phyloP scores from a whole-genome alignment of 2,329 filamentous ascomycete species.

The Beauveria varroae region DNA sequence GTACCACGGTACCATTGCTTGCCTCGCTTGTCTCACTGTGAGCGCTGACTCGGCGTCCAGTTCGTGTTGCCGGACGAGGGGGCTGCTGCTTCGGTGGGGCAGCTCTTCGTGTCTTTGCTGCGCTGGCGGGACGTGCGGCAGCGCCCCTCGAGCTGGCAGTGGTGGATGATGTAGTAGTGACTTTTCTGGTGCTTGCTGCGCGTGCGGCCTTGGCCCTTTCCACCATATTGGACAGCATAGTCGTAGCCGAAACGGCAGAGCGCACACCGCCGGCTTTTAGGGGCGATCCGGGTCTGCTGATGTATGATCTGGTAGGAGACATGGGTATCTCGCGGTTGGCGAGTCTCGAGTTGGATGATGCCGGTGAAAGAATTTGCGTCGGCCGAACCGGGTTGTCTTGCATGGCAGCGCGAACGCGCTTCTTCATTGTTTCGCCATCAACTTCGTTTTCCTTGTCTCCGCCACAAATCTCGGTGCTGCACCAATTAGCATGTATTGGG shows the following conservation, averaged over 20 bases:
- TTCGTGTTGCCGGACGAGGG: slow-evolving; percentile 36
- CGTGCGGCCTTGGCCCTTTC: slow-evolving; percentile 53
- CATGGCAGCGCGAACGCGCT: slow-evolving; percentile 43
- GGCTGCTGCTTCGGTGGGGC: slow-evolving; percentile 25
- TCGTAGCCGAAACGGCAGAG: slow-evolving; percentile 34
- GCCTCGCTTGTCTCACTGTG: slow-evolving; percentile 56
- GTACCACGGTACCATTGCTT: slow-evolving; percentile 58
- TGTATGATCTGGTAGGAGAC: slow-evolving; percentile 50
- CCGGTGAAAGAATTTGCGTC: slow-evolving; percentile 67
- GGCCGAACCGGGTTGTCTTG: slow-evolving; percentile 33
- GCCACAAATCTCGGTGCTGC: slow-evolving; percentile 52
- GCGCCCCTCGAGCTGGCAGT: slow-evolving; percentile 31
- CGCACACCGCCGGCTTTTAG: slow-evolving; percentile 42
- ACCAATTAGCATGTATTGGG: slow-evolving; percentile 21
- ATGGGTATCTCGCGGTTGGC: slow-evolving; percentile 37
- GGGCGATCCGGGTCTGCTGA: slow-evolving; percentile 54
- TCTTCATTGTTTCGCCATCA: slow-evolving; percentile 61
- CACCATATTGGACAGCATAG: slow-evolving; percentile 48
- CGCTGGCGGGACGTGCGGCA: slow-evolving; percentile 28
- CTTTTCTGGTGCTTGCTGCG: slow-evolving; percentile 38
- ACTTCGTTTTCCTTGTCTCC: slow-evolving; percentile 73
- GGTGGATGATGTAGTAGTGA: slow-evolving; percentile 39
- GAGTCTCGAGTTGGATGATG: slow-evolving; percentile 71
- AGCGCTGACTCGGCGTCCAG: slow-evolving; percentile 46
- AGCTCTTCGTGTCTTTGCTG: slow-evolving; percentile 18